phyloP scores from a whole-genome alignment of 2,329 filamentous ascomycete genomes.

The Aureobasidium pullulans region DNA sequence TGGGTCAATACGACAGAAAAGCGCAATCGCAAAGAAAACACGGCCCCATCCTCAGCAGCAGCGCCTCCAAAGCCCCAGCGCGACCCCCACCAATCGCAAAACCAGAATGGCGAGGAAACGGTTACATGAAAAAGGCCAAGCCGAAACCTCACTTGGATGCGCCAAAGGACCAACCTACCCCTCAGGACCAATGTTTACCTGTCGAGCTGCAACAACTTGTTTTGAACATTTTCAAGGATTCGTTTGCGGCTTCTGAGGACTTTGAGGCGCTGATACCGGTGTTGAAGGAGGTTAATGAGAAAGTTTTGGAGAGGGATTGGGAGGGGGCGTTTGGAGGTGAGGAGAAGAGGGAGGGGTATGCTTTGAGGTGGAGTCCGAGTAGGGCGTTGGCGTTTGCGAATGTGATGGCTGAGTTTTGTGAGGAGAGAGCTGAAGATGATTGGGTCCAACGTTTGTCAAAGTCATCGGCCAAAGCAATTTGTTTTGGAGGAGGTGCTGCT shows the following conservation, averaged over 20 bases:
- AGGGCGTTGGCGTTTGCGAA: slow-evolving; percentile 8
- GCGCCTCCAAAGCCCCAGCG: slow-evolving; percentile 4
- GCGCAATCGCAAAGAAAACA: slow-evolving; percentile 12
- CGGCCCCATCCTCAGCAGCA: neutral
- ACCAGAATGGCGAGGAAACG: slow-evolving; percentile 9
- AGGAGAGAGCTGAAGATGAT: neutral
- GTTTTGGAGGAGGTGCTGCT: slow-evolving; percentile 9
- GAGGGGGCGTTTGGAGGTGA: neutral
- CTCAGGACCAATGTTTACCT: neutral
- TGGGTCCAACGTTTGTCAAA: neutral
- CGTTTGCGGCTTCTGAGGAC: neutral
- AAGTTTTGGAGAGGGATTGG: neutral
- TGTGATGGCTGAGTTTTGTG: neutral
- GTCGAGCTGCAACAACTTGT: slow-evolving; percentile 5
- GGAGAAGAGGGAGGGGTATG: neutral
- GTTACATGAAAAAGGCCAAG: slow-evolving; percentile 1
- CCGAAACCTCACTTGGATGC: neutral
- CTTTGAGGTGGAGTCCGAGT: slow-evolving; percentile 7
- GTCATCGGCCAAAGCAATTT: neutral
- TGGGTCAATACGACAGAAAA: slow-evolving; percentile 14
- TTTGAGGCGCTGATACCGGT: neutral
- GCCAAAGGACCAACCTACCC: neutral
- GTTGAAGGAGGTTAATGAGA: neutral
- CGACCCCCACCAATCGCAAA: neutral
- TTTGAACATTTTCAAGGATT: slow-evolving; percentile 7